Percentiles rank a stretch among this genome's conserved stretches.
phyloP scores from a whole-genome alignment of 208 protist species.

The Borovskyia barvae region DNA sequence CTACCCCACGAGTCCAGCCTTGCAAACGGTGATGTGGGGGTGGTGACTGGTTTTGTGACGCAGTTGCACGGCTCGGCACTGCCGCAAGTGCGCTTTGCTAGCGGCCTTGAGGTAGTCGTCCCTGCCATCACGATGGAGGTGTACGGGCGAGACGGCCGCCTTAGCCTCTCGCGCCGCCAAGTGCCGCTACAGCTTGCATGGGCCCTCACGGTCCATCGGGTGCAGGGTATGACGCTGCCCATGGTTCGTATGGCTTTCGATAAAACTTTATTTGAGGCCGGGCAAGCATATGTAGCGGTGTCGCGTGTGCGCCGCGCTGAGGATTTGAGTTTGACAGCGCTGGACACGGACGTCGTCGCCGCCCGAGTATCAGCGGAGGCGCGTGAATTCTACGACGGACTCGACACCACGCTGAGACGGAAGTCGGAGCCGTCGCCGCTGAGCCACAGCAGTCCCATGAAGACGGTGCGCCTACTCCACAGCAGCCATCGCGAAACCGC shows the following conservation, averaged over 20 bases:
- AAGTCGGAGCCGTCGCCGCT: background rate
- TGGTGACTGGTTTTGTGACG: slow-evolving; percentile 25
- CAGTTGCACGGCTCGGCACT: slow-evolving; percentile 32
- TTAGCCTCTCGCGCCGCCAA: slow-evolving; percentile 47
- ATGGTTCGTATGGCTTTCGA: slow-evolving; percentile 58
- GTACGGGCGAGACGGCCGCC: slow-evolving; percentile 23
- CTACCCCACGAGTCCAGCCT: slow-evolving; percentile 38
- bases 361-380: slow-evolving; percentile 6
- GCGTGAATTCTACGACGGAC: slow-evolving; percentile 21
- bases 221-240: slow-evolving; percentile 91
- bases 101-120: slow-evolving; percentile 42
- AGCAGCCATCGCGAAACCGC: no score
- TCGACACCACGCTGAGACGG: background rate
- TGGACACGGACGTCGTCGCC: slow-evolving; percentile 20
- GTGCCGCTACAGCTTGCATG: slow-evolving; percentile 93
- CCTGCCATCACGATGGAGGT: slow-evolving; percentile 44
- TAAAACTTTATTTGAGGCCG: slow-evolving; percentile 52
- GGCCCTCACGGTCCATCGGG: slow-evolving; percentile 94
- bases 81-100: slow-evolving; percentile 57
- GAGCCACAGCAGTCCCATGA: no score
- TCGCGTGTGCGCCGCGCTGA: slow-evolving; percentile 45
- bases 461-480: no score
- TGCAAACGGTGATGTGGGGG: slow-evolving; percentile 31
- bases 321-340: slow-evolving; percentile 32
- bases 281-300: slow-evolving; percentile 79